Base-by-base conservation (phyloP, 1,284 basidiomycete genomes). In the Sphaerobolus stellatus region DNA sequence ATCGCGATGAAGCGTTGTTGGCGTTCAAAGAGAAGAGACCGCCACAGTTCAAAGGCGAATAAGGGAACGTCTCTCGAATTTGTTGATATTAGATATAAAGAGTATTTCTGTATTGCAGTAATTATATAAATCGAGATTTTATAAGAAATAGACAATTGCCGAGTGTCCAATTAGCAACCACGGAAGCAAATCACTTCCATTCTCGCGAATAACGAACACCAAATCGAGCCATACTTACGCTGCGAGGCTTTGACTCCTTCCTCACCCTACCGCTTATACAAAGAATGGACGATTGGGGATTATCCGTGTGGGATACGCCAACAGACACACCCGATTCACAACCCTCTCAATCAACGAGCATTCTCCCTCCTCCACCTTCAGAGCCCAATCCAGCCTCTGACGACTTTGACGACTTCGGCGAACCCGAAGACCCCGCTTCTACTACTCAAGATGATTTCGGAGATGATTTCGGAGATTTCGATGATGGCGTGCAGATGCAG, bases 21-120 rank as follows among this genome's bases (percentile, higher is more conserved):
- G 94, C 94, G 3, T 98, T 98, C 74, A 87, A 82, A 59, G 91
- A 94, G 73, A 98, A 97, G 72, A 79, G 94, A 46, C 73, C 75
- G 29, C 92, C 94, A 1, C 71, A 86, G 24, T 97, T 96, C 72
- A 83, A 78, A 63, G 94, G 94, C 29, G 85, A 92, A 76, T 93
- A 77, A 79, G 7, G 25, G 25, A 9, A 43, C 40, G 40, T 8
- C n/a, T n/a, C n/a, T n/a, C n/a, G n/a, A n/a, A n/a, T n/a, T n/a
- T n/a, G n/a, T n/a, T n/a, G n/a, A n/a, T n/a, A n/a, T n/a, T n/a
- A n/a, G n/a, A n/a, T n/a, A n/a, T n/a, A n/a, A n/a, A n/a, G n/a
- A n/a, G n/a, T n/a, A n/a, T n/a, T n/a, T n/a, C n/a, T n/a, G n/a
- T n/a, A n/a, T n/a, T n/a, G n/a, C n/a, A n/a, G n/a, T n/a, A n/a